Base-by-base conservation (phyloP, 2,329 filamentous ascomycete species). In the Trichoderma asperellum region DNA sequence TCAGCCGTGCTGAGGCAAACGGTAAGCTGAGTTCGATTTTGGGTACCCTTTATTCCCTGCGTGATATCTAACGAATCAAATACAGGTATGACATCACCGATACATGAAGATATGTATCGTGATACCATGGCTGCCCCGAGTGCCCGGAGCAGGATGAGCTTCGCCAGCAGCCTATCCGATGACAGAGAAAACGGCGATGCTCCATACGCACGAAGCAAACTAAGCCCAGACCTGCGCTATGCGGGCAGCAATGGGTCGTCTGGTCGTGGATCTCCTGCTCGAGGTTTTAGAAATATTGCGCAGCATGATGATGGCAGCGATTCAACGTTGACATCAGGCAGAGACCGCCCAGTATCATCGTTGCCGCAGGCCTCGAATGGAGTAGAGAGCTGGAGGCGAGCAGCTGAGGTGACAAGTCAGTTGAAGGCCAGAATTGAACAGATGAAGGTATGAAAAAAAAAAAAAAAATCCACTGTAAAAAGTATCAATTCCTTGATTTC, bases 351-450 rank as follows among this genome's bases (percentile, higher is more conserved):
- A 0, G 75, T 75, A 53, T 81, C 80, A 21, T 77, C 78, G 11
- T 73, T 81, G 14, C 79, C 80, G 5, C 79, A 80, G 27, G 75
- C 80, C 7, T 75, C 76, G 37, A 75, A 75, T 27, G 79, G 78
- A 2, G 79, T 76, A 2, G 96, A 99, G 82, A 98, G 94, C 78
- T 99, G 96, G 96, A 96, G 94, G 83, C 87, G 96, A 74, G 96
- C 96, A 21, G 96, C 96, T 2, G 96, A 99, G 83, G 96, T 99
- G 69, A 99, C 96, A 67, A 97, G 94, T 80, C 96, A 97, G 79
- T 81, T 99, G 76, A 99, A 98, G 84, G 94, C 95, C 64, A 89
- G 96, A 78, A 99, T 99, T 80, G 96, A 98, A 84, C 92, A 96
- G 85, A 99, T 99, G 96, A 99, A 98, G 87, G 88, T 88, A 76